Conservation (phyloP, 1,139 yeast species). For the Kurtzmaniella quercitrusa region DNA sequence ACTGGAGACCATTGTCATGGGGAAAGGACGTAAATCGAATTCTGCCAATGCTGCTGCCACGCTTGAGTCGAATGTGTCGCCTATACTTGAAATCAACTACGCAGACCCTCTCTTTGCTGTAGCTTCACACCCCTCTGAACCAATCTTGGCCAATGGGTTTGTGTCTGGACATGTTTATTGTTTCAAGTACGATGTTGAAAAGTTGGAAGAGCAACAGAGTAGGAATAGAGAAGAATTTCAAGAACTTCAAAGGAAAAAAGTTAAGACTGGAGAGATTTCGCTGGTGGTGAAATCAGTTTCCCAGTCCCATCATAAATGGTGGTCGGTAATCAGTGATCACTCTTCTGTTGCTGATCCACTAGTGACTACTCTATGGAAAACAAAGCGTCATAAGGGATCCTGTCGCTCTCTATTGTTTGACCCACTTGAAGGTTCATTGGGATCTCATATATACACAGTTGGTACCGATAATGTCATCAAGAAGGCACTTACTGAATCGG, state of each 20-base stretch:
- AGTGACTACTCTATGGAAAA: constrained; percentile 62
- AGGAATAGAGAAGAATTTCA: constrained; percentile 18
- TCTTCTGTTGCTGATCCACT: constrained; percentile 24
- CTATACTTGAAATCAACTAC: constrained; percentile 49
- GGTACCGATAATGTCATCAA: constrained; percentile 83
- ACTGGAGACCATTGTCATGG: constrained; percentile 23
- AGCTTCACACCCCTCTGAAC: constrained; percentile 77
- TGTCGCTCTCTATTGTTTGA: constrained; percentile 74
- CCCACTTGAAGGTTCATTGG: constrained; percentile 40
- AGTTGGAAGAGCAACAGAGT: constrained; percentile 31
- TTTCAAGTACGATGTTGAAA: constrained; percentile 47
- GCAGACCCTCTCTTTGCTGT: constrained; percentile 67
- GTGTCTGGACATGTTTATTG: constrained; percentile 75
- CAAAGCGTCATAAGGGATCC: constrained; percentile 87
- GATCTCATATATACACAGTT: constrained; percentile 56
- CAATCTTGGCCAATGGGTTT: constrained; percentile 63
- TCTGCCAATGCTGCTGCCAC: constrained; percentile 26
- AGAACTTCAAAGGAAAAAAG: constrained; percentile 21
- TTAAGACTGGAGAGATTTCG: constrained; percentile 23
- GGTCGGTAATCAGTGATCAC: constrained; percentile 43
- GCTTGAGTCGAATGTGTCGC: constrained; percentile 39
- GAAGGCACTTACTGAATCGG: constrained; percentile 67
- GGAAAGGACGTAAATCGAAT: constrained; percentile 25
- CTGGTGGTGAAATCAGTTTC: constrained; percentile 30
- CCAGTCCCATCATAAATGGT: constrained; percentile 41